These are phyloP conservation scores for Plasmodium reichenowi DNA, from an alignment of 169 alveolate species.

Conservation along the genomic window DNA sequence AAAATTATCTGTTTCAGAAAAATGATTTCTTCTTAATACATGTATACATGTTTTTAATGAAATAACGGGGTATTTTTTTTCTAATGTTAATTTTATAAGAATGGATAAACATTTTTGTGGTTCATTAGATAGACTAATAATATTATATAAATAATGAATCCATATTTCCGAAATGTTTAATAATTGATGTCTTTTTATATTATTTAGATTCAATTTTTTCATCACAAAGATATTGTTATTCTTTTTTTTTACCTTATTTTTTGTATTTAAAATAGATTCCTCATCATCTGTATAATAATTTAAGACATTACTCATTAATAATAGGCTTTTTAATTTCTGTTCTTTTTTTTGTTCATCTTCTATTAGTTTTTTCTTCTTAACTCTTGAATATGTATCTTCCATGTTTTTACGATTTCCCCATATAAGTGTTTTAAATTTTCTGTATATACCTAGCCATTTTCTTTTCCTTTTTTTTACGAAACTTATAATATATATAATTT, in stretches of 20 bases:
- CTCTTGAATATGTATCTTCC: not conserved
- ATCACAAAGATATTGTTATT: not conserved
- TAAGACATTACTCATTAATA: conserved; percentile 19
- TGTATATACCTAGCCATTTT: not conserved
- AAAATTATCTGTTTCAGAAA: conserved; percentile 24
- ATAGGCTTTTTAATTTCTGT: conserved; percentile 29
- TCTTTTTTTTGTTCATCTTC: conserved; percentile 30
- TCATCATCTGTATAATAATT: conserved; percentile 17
- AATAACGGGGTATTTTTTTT: conserved; percentile 16
- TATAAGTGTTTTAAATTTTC: conserved; percentile 11
- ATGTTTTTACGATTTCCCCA: conserved; percentile 4
- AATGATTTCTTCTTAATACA: conserved; percentile 21
- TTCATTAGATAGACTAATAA: conserved; percentile 42
- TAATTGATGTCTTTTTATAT: conserved; percentile 56
- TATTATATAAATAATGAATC: conserved; percentile 27
- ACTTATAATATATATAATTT: not conserved
- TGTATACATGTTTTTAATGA: conserved; percentile 33
- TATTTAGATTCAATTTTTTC: too few relatives aligned
- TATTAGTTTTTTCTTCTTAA: conserved; percentile 8
- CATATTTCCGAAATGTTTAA: conserved; percentile 35
- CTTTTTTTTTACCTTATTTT: conserved; percentile 3
- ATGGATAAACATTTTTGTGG: conserved; percentile 45
- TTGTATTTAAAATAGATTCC: not conserved
- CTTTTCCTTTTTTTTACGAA: not conserved
- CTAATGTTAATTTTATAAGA: conserved; percentile 49